A percentile compares a stretch with the other conserved stretches of the same genome.
Conservation (phyloP, 306 rosid genomes). For the Quillaja saponaria region DNA sequence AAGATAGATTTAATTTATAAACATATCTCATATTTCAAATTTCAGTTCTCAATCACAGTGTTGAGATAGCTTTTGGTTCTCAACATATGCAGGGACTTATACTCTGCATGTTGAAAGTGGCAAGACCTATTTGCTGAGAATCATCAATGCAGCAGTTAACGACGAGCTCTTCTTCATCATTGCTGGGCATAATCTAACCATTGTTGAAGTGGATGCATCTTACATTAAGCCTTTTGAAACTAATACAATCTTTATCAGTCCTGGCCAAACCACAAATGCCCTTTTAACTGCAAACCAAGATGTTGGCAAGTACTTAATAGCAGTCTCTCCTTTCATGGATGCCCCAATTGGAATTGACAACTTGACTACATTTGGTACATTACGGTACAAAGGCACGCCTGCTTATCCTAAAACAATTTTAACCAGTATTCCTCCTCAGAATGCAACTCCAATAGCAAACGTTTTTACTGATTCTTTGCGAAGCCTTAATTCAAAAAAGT, state of each 20-base stretch:
- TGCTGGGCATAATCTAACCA: slow-evolving; percentile 48
- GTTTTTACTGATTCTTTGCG: slow-evolving; percentile 48
- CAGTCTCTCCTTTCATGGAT: slow-evolving; percentile 75
- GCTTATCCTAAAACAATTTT: slow-evolving; percentile 32
- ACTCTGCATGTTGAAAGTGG: slow-evolving; percentile 64
- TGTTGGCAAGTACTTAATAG: slow-evolving; percentile 61
- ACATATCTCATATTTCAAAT: no score
- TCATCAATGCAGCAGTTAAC: slow-evolving; percentile 70
- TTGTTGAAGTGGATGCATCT: slow-evolving; percentile 78
- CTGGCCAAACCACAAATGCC: slow-evolving; percentile 82
- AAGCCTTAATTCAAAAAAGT: slow-evolving; percentile 63
- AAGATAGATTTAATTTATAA: no score
- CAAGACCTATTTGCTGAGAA: slow-evolving; percentile 69
- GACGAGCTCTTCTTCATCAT: slow-evolving; percentile 80
- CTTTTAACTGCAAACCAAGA: slow-evolving; percentile 43
- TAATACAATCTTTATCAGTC: slow-evolving; percentile 58
- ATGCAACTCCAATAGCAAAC: slow-evolving; percentile 53
- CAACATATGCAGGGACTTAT: slow-evolving; percentile 50
- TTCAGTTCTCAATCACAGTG: no score
- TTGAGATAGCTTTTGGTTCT: slow-evolving; percentile 19
- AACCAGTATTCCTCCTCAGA: slow-evolving; percentile 55
- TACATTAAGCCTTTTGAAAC: slow-evolving; percentile 69
- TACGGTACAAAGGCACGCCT: slow-evolving; percentile 56
- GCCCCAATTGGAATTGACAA: slow-evolving; percentile 66
- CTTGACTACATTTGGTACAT: slow-evolving; percentile 46